Evolutionary conservation across 2,329 filamentous ascomycete species (phyloP), one percentile per base, ranked within the genome.

Genomic region (Cadophora sp.): DNA sequence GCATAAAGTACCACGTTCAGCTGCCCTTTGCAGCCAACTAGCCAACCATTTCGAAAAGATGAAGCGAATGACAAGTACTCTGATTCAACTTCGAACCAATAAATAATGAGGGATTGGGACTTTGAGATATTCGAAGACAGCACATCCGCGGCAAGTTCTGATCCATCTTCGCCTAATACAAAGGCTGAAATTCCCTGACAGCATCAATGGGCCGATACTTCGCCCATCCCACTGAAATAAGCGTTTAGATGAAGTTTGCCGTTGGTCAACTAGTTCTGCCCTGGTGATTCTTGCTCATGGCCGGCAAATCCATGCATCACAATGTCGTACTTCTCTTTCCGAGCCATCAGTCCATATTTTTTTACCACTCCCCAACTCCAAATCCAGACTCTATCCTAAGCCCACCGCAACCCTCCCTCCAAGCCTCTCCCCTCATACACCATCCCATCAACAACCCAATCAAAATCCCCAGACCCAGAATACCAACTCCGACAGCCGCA

Each of bases 381-480:
- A 55, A 16, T 14, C 40, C 7, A 37, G 9, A 37, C n/a, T 34
- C 31, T 6, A 5, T 26, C 48, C 31, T 34, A 24, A 26, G 8
- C 14, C 50, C 55, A 59, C 55, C 34, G 22, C 37, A 48, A 9
- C 40, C 12, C 3, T 29, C 8, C 19, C 40, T n/a, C 40, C 59
- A 26, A 62, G 31, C n/a, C 40, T 24, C 37, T 19, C 43, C 27
- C 14, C 59, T 62, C 27, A 61, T 6, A 19, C 19, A 60, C 27
- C 55, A 58, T 6, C 64, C 64, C 12, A 34, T 19, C 9, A 43
- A 31, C 16, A 61, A 26, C 11, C 55, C 55, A 16, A 61, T 1
- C 6, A 51, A 14, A 9, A 65, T 43, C 9, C 64, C 64, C 55
- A 40, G 60, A 22, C 55, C 64, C 34, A 40, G 19, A 46, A 67